phyloP scores from a whole-genome alignment of 495 filamentous ascomycete species.

The Podospora didyma region DNA sequence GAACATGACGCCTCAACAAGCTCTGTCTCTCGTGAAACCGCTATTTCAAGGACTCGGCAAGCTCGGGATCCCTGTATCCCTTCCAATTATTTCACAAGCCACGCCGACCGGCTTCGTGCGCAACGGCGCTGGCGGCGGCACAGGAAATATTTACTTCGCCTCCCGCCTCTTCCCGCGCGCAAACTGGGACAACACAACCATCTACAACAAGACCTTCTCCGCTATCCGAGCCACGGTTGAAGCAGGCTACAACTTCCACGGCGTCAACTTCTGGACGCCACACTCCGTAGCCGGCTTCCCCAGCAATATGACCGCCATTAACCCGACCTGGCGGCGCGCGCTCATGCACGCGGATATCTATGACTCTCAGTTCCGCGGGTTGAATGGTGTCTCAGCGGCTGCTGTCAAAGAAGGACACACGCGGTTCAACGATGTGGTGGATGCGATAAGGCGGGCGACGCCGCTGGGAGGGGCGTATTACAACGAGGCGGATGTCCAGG shows the following conservation, averaged over 20 bases:
- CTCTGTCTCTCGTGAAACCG: conserved; percentile 26
- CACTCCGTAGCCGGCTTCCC: conserved; percentile 27
- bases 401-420: conserved; percentile 15
- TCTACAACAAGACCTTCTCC: conserved; percentile 39
- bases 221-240: conserved; percentile 37
- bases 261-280: conserved; percentile 36
- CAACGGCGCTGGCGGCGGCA: conserved; percentile 21
- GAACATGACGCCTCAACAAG: conserved; percentile 13
- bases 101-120: conserved; percentile 2
- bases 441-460: conserved; percentile 27
- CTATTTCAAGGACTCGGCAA: conserved; percentile 26
- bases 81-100: conserved; percentile 12
- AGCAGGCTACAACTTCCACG: conserved; percentile 37
- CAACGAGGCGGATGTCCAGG: conserved; percentile 49
- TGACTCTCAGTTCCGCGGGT: conserved; percentile 7
- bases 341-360: conserved; percentile 51
- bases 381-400: not conserved
- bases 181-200: conserved; percentile 35
- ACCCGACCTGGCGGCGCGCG: conserved; percentile 51
- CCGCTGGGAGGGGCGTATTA: conserved; percentile 39
- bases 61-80: conserved; percentile 27
- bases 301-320: conserved; percentile 41
- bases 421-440: conserved; percentile 21
- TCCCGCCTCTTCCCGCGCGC: conserved; percentile 48
- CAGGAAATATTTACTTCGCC: conserved; percentile 31